A percentile compares a stretch with the other conserved stretches of the same genome.
Conservation (phyloP, 108 stramenopile genomes). For the Aurantiochytrium sp. region DNA sequence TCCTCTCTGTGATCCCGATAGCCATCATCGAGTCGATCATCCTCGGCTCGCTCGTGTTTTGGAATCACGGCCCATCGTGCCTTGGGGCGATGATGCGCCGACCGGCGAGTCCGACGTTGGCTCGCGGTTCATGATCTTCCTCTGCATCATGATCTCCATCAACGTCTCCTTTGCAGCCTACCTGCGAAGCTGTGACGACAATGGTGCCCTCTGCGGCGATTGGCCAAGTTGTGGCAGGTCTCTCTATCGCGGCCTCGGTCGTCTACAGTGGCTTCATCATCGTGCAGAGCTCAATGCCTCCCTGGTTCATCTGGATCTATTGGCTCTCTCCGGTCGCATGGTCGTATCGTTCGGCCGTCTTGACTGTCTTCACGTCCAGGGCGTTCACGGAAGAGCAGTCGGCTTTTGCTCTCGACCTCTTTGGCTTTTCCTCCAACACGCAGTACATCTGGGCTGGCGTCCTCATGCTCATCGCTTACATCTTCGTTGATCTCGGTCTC, state of each 20-base stretch:
- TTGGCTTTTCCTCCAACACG: not conserved
- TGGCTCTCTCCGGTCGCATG: not conserved
- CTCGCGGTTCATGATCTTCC: not conserved
- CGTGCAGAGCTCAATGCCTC: not conserved
- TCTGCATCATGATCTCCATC: not conserved
- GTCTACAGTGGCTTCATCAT: slow-evolving; percentile 7
- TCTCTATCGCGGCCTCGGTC: not conserved
- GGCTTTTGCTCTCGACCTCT: slow-evolving; percentile 15
- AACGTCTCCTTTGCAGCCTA: slow-evolving; percentile 14
- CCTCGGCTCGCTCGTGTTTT: slow-evolving; percentile 46
- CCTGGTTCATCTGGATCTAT: slow-evolving; percentile 31
- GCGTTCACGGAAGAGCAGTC: not conserved
- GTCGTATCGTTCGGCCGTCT: not conserved
- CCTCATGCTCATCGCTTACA: not conserved
- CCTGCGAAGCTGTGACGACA: not conserved
- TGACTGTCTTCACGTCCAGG: not conserved
- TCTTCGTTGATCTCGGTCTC: not conserved
- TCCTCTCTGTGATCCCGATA: not conserved
- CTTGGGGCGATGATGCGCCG: not conserved
- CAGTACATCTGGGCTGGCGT: not conserved
- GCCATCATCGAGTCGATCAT: slow-evolving; percentile 53
- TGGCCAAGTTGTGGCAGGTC: not conserved
- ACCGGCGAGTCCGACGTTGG: not conserved
- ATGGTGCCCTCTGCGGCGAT: not conserved
- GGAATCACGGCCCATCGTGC: not conserved